Conservation (phyloP, 2,329 filamentous ascomycete species). For the Pseudocercospora vitis region DNA sequence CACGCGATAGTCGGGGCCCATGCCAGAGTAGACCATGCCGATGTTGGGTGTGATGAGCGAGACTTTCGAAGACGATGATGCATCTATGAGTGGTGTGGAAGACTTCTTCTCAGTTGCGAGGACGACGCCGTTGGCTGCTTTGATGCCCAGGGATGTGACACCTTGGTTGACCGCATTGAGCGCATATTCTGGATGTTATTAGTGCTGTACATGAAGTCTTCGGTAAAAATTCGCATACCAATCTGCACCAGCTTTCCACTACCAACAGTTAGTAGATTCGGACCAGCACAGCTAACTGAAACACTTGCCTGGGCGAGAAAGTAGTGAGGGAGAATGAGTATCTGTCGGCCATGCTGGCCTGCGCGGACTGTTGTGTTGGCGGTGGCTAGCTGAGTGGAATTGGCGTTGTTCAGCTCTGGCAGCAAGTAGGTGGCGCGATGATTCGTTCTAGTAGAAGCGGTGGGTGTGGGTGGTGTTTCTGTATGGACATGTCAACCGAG, state of each 20-base stretch:
- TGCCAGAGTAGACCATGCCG: conserved; percentile 98
- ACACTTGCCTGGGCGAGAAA: conserved; percentile 92
- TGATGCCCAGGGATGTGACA: conserved; percentile 97
- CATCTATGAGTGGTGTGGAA: conserved; percentile 93
- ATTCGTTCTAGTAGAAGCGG: neutral
- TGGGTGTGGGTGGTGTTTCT: neutral
- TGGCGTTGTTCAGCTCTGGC: neutral
- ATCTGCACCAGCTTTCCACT: conserved; percentile 99
- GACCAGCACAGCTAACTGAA: conserved; percentile 36
- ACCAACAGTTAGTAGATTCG: conserved; percentile 41
- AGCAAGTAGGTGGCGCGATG: neutral
- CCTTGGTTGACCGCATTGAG: conserved; percentile 99
- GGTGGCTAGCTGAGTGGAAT: neutral
- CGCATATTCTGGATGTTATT: conserved; percentile 75
- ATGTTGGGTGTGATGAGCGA: conserved; percentile 98
- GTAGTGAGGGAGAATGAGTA: conserved; percentile 99
- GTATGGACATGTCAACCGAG: neutral
- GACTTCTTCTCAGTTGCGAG: conserved; percentile 99
- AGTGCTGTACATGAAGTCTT: conserved; percentile 8
- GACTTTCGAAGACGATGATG: conserved; percentile 93
- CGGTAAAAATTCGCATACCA: conserved; percentile 54
- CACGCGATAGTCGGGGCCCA: conserved; percentile 98
- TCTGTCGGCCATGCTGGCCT: conserved; percentile 81
- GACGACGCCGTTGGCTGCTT: conserved; percentile 98
- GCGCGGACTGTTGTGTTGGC: neutral